A percentile compares a stretch with the other conserved stretches of the same genome.
phyloP scores from a whole-genome alignment of 495 filamentous ascomycete species.

The Bombardia bombarda region DNA sequence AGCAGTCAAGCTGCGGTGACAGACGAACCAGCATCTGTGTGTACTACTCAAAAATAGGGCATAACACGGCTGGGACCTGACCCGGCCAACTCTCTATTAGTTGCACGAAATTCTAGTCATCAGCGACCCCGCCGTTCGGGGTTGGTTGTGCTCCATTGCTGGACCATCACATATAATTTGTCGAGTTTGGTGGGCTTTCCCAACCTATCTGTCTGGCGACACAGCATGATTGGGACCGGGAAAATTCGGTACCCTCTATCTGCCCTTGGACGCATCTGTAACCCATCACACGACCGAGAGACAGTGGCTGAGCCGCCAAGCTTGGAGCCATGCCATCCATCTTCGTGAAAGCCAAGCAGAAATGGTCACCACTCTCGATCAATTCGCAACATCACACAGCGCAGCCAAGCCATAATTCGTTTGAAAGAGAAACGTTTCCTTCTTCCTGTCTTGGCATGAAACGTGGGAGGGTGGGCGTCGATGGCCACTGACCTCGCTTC shows the following conservation, averaged over 20 bases:
- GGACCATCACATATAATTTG: too few species aligned
- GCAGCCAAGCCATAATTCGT: background rate
- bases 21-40: too few species aligned
- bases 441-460: too few species aligned
- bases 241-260: slow-evolving; percentile 1
- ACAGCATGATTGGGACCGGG: slow-evolving; percentile 1
- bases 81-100: background rate
- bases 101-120: background rate
- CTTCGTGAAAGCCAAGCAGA: too few species aligned
- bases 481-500: too few species aligned
- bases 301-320: background rate
- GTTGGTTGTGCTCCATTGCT: too few species aligned
- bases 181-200: background rate
- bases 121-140: background rate
- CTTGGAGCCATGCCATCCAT: too few species aligned
- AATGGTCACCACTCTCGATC: too few species aligned
- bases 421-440: too few species aligned
- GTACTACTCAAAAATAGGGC: background rate
- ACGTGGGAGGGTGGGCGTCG: background rate
- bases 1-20: too few species aligned
- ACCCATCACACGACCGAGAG: slow-evolving; percentile 1
- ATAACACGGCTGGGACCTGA: background rate
- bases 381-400: background rate
- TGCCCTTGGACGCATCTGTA: background rate
- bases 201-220: background rate